Evolutionary conservation across 352 stramenopile genomes (phyloP).

Genomic region (Globisporangium camurandrum): DNA sequence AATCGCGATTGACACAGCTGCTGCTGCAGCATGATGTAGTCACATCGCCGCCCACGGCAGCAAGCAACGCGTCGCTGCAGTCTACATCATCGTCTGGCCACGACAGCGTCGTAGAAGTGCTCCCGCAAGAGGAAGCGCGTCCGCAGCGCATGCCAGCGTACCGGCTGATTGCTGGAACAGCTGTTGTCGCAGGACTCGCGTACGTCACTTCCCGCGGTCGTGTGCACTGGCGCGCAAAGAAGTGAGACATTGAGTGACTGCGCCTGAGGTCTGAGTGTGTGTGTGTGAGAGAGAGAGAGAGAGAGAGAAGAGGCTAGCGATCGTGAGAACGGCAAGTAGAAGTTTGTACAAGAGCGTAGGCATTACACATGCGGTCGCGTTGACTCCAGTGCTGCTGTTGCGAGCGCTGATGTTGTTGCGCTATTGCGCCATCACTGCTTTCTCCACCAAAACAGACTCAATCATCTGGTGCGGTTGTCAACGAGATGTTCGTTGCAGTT

Average conservation of each 20-base stretch:
- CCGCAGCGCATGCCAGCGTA: background rate
- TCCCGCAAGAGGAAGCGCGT: background rate
- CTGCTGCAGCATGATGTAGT: background rate
- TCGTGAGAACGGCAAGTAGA: too few species aligned
- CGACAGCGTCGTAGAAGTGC: background rate
- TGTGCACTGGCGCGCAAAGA: background rate
- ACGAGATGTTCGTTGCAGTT: slow-evolving; percentile 21
- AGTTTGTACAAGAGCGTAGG: too few species aligned
- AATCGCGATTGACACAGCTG: background rate
- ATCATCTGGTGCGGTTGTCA: slow-evolving; percentile 35
- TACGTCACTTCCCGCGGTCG: background rate
- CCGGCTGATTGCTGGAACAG: background rate
- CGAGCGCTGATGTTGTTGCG: background rate
- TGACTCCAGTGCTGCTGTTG: background rate
- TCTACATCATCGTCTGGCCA: background rate
- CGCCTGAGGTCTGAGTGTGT: too few species aligned
- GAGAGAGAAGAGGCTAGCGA: too few species aligned
- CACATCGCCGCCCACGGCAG: background rate
- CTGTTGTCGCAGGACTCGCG: background rate
- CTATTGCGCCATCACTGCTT: background rate
- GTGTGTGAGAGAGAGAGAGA: too few species aligned
- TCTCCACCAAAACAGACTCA: slow-evolving; percentile 23
- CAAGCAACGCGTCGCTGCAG: background rate
- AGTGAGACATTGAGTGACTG: too few species aligned
- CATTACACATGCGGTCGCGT: background rate